phyloP scores from a whole-genome alignment of 2,329 filamentous ascomycete genomes.

The Botrytis paeoniae region DNA sequence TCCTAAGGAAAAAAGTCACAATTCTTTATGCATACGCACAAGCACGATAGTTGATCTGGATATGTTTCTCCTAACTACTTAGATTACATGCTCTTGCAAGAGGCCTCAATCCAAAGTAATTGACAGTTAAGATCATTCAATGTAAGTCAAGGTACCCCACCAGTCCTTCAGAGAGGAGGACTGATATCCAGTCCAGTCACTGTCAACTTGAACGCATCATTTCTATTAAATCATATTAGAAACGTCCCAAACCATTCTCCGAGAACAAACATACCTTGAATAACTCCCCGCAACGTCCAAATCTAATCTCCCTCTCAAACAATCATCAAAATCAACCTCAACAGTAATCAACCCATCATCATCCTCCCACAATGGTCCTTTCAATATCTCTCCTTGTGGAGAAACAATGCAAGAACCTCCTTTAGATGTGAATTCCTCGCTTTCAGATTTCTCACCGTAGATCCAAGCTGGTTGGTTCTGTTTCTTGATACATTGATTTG shows the following conservation, averaged over 20 bases:
- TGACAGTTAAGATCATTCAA: neutral
- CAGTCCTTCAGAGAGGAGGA: neutral
- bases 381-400: neutral
- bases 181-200: neutral
- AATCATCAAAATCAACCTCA: neutral
- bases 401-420: neutral
- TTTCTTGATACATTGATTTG: neutral
- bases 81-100: neutral
- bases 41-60: neutral
- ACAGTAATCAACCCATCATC: neutral
- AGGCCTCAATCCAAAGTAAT: neutral
- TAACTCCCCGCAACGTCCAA: neutral
- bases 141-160: neutral
- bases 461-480: neutral
- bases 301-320: neutral
- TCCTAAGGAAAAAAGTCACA: neutral
- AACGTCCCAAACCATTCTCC: accelerated
- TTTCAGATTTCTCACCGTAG: neutral
- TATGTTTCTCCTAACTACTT: neutral
- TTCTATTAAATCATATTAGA: neutral
- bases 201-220: neutral
- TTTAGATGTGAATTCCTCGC: neutral
- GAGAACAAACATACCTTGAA: neutral
- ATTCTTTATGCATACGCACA: neutral
- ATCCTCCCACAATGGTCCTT: neutral